A percentile compares a stretch with the other conserved stretches of the same genome.
These are phyloP conservation scores for Hyaloperonospora brassicae DNA, from an alignment of 352 stramenopile species.

Conservation along the genomic window DNA sequence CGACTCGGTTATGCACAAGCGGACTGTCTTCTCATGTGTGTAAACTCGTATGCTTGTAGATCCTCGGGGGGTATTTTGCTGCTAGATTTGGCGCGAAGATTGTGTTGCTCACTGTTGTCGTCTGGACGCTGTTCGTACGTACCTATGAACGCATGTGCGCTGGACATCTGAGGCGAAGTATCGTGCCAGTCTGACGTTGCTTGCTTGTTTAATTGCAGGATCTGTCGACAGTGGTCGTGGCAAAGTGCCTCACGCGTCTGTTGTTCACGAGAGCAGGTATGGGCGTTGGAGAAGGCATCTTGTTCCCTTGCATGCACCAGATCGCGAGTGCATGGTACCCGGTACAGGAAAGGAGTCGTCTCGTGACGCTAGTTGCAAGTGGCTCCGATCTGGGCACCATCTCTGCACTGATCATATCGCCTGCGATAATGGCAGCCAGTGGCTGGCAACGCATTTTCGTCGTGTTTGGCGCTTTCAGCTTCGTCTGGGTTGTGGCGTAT, in stretches of 20 bases:
- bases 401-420: constrained; percentile 65
- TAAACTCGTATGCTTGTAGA: constrained; percentile 29
- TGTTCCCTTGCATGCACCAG: no score
- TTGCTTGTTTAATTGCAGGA: constrained; percentile 40
- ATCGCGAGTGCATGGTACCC: no score
- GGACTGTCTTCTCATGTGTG: no score
- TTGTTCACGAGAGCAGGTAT: constrained; percentile 74
- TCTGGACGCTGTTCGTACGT: no score
- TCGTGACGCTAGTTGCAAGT: constrained; percentile 69
- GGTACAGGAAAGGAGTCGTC: no score
- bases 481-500: constrained; percentile 70
- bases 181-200: no score
- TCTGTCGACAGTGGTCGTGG: constrained; percentile 60
- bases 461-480: constrained; percentile 65
- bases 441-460: constrained; percentile 74
- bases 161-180: no score
- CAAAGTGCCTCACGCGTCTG: constrained; percentile 52
- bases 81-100: constrained; percentile 66
- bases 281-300: no score
- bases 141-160: no score
- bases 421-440: no score
- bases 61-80: constrained; percentile 69
- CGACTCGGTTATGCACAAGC: no score
- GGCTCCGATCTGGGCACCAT: constrained; percentile 79
- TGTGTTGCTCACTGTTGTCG: no score